phyloP scores from a whole-genome alignment of 306 rosid genomes.

The Cercis canadensis region DNA sequence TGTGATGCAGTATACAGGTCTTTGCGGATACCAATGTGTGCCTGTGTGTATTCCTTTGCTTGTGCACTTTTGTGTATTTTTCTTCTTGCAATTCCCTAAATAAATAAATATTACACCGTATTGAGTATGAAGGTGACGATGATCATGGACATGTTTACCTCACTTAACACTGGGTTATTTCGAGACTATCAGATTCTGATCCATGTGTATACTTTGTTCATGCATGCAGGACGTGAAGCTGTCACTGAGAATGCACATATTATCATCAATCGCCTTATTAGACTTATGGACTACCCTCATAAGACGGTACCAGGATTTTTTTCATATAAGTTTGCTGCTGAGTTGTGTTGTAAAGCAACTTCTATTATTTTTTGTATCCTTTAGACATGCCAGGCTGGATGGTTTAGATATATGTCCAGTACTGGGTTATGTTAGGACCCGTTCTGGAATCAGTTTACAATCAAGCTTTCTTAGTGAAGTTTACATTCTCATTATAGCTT shows the following conservation, averaged over 20 bases:
- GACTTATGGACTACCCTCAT: slow-evolving; percentile 73
- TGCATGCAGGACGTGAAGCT: slow-evolving; percentile 74
- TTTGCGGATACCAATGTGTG: too few relatives aligned
- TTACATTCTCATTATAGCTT: too few relatives aligned
- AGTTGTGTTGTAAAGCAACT: slow-evolving; percentile 32
- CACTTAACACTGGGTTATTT: not conserved
- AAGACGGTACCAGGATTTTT: slow-evolving; percentile 64
- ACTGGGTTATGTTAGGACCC: not conserved
- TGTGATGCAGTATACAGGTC: too few relatives aligned
- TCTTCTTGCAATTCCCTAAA: too few relatives aligned
- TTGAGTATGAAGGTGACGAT: too few relatives aligned
- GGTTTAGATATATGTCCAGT: slow-evolving; percentile 23
- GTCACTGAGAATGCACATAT: slow-evolving; percentile 71
- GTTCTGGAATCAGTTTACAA: too few relatives aligned
- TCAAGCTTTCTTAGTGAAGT: too few relatives aligned
- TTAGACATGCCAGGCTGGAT: slow-evolving; percentile 2
- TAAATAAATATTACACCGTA: too few relatives aligned
- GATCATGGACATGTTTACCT: not conserved
- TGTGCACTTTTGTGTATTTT: too few relatives aligned
- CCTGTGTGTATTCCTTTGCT: too few relatives aligned
- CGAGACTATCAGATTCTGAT: slow-evolving; percentile 1
- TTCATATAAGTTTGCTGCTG: slow-evolving; percentile 33
- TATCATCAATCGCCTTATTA: slow-evolving; percentile 61
- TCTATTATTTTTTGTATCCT: slow-evolving; percentile 1
- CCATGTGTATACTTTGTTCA: slow-evolving; percentile 30